Percentiles rank a stretch among this genome's conserved stretches.
Conservation (phyloP, 495 filamentous ascomycete genomes). For the Pyronema omphalodes region DNA sequence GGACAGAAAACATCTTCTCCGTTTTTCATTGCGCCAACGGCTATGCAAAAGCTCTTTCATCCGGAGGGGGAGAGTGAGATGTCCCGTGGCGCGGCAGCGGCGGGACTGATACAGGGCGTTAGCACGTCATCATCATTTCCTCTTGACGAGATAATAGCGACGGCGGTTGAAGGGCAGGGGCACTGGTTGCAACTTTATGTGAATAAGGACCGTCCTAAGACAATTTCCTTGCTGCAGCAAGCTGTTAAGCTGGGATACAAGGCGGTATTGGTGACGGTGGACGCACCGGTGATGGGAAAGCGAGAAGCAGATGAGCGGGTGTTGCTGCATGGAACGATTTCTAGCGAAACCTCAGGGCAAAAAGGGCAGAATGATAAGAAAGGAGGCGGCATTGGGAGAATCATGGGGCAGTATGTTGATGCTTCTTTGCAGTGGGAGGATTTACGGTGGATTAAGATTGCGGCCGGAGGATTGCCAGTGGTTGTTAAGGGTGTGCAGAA, state of each 20-base stretch:
- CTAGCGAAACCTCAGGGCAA: constrained; percentile 13
- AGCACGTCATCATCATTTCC: constrained; percentile 37
- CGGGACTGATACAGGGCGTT: constrained; percentile 41
- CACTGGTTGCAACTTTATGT: constrained; percentile 71
- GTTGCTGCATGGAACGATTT: constrained; percentile 27
- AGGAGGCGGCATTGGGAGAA: constrained; percentile 49
- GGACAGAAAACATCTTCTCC: constrained; percentile 30
- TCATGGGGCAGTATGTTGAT: constrained; percentile 58
- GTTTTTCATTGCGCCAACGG: constrained; percentile 29
- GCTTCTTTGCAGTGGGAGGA: constrained; percentile 59
- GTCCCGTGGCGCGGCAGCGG: constrained; percentile 26
- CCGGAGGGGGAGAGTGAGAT: constrained; percentile 34
- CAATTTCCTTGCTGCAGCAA: constrained; percentile 41
- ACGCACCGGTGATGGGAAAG: constrained; percentile 46
- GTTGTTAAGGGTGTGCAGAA: constrained; percentile 50
- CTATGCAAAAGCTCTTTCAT: constrained; percentile 31
- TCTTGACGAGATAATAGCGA: constrained; percentile 39
- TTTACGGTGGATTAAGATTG: constrained; percentile 35
- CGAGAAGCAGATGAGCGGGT: constrained; percentile 26
- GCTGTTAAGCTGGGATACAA: constrained; percentile 41
- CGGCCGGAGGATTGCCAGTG: constrained; percentile 31
- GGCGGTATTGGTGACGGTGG: constrained; percentile 49
- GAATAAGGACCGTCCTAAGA: constrained; percentile 49
- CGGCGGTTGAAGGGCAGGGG: constrained; percentile 26
- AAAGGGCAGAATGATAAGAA: constrained; percentile 40